A percentile compares a stretch with the other conserved stretches of the same genome.
Evolutionary conservation across 2,329 filamentous ascomycete species (phyloP).

Genomic region (Nigrospora oryzae): DNA sequence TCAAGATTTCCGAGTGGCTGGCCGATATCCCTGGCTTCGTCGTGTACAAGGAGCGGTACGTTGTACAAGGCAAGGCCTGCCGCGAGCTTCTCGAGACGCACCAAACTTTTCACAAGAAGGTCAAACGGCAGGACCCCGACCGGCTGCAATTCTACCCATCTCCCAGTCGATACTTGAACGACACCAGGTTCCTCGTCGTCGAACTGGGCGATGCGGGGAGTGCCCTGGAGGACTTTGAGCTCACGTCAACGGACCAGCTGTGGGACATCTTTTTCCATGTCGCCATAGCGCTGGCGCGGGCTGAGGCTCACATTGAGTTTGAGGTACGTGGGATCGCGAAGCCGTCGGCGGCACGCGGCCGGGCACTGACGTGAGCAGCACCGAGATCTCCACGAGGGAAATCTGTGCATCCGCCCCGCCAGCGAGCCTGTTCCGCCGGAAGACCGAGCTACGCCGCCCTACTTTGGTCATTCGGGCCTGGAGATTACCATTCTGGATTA

Average conservation of each 20-base stretch:
- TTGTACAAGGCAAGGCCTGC: conserved; percentile 48
- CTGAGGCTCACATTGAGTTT: conserved; percentile 49
- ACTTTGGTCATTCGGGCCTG: conserved; percentile 51
- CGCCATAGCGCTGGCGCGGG: conserved; percentile 50
- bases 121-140: conserved; percentile 46
- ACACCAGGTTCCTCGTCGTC: conserved; percentile 51
- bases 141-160: conserved; percentile 54
- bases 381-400: conserved; percentile 58
- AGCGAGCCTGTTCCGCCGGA: conserved; percentile 22
- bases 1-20: conserved; percentile 55
- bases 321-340: conserved; percentile 34
- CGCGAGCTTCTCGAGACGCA: conserved; percentile 50
- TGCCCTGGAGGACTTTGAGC: conserved; percentile 49
- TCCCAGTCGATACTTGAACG: conserved; percentile 49
- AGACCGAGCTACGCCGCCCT: conserved; percentile 19
- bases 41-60: conserved; percentile 55
- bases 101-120: conserved; percentile 43
- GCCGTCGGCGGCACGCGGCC: background rate
- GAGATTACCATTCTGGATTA: conserved; percentile 60
- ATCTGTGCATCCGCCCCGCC: conserved; percentile 47
- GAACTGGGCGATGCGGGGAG: conserved; percentile 55
- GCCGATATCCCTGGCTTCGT: conserved; percentile 58
- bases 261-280: conserved; percentile 58
- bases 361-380: conserved; percentile 31
- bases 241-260: conserved; percentile 39